These are phyloP conservation scores for Fusarium subtropicale DNA, from an alignment of 2,329 filamentous ascomycete species.

Conservation along the genomic window DNA sequence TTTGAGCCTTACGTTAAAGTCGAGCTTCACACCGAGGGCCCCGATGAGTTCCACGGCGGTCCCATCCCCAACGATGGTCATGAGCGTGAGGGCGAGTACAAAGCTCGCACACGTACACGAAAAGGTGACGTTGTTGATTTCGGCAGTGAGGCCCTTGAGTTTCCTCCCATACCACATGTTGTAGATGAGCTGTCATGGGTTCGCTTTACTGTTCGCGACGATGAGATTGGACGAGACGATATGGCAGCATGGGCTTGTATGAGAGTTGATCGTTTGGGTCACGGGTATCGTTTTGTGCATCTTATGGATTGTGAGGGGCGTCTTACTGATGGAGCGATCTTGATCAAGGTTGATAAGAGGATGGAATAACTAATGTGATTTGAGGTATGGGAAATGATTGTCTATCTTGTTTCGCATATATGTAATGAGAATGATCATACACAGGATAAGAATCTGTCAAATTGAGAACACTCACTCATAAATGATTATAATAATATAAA, in stretches of 20 bases:
- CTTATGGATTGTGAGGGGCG: slow-evolving; percentile 77
- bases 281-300: slow-evolving; percentile 82
- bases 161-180: slow-evolving; percentile 66
- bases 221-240: slow-evolving; percentile 82
- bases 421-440: background rate
- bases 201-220: slow-evolving; percentile 87
- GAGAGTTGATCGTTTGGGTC: slow-evolving; percentile 80
- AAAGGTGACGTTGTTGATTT: slow-evolving; percentile 74
- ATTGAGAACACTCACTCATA: background rate
- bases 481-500: background rate
- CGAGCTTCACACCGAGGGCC: slow-evolving; percentile 84
- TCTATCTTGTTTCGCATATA: background rate
- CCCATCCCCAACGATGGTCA: slow-evolving; percentile 55
- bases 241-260: slow-evolving; percentile 91
- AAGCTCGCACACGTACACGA: slow-evolving; percentile 68
- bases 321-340: slow-evolving; percentile 73
- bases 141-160: slow-evolving; percentile 66
- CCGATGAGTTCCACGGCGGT: slow-evolving; percentile 57
- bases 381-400: slow-evolving; percentile 5
- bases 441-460: background rate
- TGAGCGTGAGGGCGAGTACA: slow-evolving; percentile 61
- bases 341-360: slow-evolving; percentile 79
- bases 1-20: slow-evolving; percentile 87
- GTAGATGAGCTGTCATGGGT: slow-evolving; percentile 79
- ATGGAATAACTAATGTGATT: slow-evolving; percentile 44